Evolutionary conservation across 495 filamentous ascomycete species (phyloP).

Genomic region (Polyplosphaeria fusca): DNA sequence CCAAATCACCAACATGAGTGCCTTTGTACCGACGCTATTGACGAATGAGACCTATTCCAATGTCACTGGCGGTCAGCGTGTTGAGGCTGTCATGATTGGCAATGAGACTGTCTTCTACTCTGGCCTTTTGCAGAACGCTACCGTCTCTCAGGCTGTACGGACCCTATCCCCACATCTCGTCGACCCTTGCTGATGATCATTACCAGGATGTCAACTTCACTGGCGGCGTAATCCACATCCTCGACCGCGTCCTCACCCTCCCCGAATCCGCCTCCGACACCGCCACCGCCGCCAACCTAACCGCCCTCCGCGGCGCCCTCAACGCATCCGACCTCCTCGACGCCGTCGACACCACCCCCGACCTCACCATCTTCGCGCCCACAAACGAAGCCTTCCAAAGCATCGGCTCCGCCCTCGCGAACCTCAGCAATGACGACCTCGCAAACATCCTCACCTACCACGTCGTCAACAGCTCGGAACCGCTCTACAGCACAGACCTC

Average conservation of each 20-base stretch:
- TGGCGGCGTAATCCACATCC: slow-evolving; percentile 63
- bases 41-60: slow-evolving; percentile 50
- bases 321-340: slow-evolving; percentile 44
- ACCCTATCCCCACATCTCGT: neutral
- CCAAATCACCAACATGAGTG: slow-evolving; percentile 43
- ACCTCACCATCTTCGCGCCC: slow-evolving; percentile 64
- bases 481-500: slow-evolving; percentile 50
- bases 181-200: neutral
- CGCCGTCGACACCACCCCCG: slow-evolving; percentile 42
- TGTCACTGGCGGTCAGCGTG: slow-evolving; percentile 50
- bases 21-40: slow-evolving; percentile 57
- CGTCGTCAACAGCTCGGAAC: slow-evolving; percentile 51
- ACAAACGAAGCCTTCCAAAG: slow-evolving; percentile 59
- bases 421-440: slow-evolving; percentile 49
- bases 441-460: slow-evolving; percentile 56
- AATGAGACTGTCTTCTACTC: slow-evolving; percentile 40
- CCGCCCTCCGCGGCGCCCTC: slow-evolving; percentile 57
- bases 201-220: slow-evolving; percentile 54
- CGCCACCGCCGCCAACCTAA: slow-evolving; percentile 52
- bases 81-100: slow-evolving; percentile 38
- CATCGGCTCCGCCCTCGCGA: slow-evolving; percentile 52
- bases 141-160: slow-evolving; percentile 39
- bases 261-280: slow-evolving; percentile 54
- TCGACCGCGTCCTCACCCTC: slow-evolving; percentile 57
- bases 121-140: slow-evolving; percentile 38